These are phyloP conservation scores for Lepidium didymum DNA, from an alignment of 345 rosid species.

Conservation along the genomic window DNA sequence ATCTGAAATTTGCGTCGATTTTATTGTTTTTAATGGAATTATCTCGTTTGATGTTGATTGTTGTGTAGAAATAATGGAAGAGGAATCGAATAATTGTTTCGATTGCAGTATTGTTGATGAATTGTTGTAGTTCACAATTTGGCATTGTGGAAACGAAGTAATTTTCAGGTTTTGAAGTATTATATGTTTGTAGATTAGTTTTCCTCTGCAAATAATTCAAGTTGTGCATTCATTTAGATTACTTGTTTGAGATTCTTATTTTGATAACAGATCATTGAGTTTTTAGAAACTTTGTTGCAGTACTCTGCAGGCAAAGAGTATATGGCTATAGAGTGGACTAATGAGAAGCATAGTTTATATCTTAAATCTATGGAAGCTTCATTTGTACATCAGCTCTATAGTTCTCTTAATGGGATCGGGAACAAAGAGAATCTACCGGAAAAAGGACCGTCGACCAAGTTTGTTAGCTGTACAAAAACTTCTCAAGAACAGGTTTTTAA, in stretches of 20 bases:
- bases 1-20: neutral
- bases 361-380: slow-evolving; percentile 90
- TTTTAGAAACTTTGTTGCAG: slow-evolving; percentile 19
- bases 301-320: slow-evolving; percentile 33
- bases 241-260: too few species aligned
- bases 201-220: neutral
- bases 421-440: slow-evolving; percentile 27
- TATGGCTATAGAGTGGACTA: slow-evolving; percentile 59
- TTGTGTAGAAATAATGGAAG: neutral
- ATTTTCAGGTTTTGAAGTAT: too few species aligned
- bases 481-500: slow-evolving; percentile 56
- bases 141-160: neutral
- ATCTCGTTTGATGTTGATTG: neutral
- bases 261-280: too few species aligned
- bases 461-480: neutral
- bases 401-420: slow-evolving; percentile 38
- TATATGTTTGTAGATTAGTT: neutral
- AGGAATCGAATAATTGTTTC: neutral
- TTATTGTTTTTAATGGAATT: neutral
- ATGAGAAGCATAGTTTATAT: slow-evolving; percentile 83
- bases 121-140: neutral
- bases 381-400: slow-evolving; percentile 66
- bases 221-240: neutral
- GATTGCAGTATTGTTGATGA: neutral
- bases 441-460: slow-evolving; percentile 24